Conservation (phyloP, 2,329 filamentous ascomycete genomes). For the Pseudogymnoascus sp. region DNA sequence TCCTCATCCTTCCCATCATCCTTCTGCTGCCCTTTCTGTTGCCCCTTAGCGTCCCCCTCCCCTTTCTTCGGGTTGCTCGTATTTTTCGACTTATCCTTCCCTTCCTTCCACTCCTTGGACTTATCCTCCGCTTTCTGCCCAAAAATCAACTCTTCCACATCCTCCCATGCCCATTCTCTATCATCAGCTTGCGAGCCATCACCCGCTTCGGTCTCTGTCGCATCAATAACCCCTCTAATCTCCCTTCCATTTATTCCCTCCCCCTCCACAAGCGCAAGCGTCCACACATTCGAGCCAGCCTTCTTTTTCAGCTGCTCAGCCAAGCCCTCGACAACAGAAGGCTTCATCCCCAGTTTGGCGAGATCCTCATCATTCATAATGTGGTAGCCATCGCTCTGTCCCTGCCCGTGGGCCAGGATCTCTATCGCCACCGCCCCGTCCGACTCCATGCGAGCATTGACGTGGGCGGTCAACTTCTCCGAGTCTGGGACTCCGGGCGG, state of each 20-base stretch:
- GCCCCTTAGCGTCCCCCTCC: conserved; percentile 54
- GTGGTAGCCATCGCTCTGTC: conserved; percentile 15
- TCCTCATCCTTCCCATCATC: conserved; percentile 28
- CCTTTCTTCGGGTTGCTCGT: conserved; percentile 39
- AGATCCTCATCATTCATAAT: conserved; percentile 56
- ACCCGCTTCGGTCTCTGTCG: conserved; percentile 43
- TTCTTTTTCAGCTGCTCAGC: conserved; percentile 58
- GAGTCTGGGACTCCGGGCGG: neutral
- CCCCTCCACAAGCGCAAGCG: conserved; percentile 67
- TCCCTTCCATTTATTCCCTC: conserved; percentile 47
- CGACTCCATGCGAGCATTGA: neutral
- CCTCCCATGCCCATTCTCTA: neutral
- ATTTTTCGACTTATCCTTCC: conserved; percentile 14
- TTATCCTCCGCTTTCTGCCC: conserved; percentile 15
- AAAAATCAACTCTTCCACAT: conserved; percentile 10
- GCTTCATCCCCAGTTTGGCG: conserved; percentile 48
- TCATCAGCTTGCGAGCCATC: conserved; percentile 13
- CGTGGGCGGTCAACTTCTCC: neutral
- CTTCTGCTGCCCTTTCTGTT: conserved; percentile 43
- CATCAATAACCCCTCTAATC: conserved; percentile 61
- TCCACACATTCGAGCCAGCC: conserved; percentile 67
- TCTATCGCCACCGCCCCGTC: conserved; percentile 34
- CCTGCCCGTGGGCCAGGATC: conserved; percentile 31
- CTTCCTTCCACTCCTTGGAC: conserved; percentile 16
- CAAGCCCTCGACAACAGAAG: conserved; percentile 59